phyloP scores from a whole-genome alignment of 2,329 filamentous ascomycete genomes.

The Pochonia chlamydosporia region DNA sequence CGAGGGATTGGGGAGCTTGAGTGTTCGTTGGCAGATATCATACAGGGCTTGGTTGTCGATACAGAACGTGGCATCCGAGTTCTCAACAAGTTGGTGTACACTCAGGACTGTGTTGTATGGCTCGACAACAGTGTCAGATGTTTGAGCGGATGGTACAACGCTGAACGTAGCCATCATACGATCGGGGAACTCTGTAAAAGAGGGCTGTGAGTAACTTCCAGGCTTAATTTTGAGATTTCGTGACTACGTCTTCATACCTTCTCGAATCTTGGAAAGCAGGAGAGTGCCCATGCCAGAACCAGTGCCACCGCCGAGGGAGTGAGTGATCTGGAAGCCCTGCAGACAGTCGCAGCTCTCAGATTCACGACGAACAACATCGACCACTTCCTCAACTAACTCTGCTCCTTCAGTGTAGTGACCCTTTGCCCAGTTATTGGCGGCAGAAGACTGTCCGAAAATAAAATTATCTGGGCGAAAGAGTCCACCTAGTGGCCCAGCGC shows the following conservation, averaged over 20 bases:
- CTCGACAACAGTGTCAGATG: slow-evolving; percentile 98
- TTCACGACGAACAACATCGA: slow-evolving; percentile 96
- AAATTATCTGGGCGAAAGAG: slow-evolving; percentile 99
- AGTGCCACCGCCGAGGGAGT: slow-evolving; percentile 98
- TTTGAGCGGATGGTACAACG: slow-evolving; percentile 96
- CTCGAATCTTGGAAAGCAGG: slow-evolving; percentile 98
- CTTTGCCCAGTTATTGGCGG: slow-evolving; percentile 99
- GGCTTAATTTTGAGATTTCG: too few species aligned
- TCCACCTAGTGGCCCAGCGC: slow-evolving; percentile 93
- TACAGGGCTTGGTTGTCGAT: slow-evolving; percentile 99
- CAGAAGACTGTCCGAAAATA: slow-evolving; percentile 98
- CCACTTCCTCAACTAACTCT: slow-evolving; percentile 93
- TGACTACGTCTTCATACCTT: slow-evolving; percentile 40
- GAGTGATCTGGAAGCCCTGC: slow-evolving; percentile 99
- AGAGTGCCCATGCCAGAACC: slow-evolving; percentile 99
- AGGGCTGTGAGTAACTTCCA: neutral
- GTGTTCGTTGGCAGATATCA: slow-evolving; percentile 99
- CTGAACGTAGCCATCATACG: slow-evolving; percentile 99
- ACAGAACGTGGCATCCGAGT: slow-evolving; percentile 99
- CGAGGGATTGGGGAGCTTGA: slow-evolving; percentile 97
- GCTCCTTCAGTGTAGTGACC: slow-evolving; percentile 99
- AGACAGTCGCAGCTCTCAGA: slow-evolving; percentile 98
- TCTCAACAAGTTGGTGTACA: slow-evolving; percentile 98
- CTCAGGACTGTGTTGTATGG: slow-evolving; percentile 99
- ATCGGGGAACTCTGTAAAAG: slow-evolving; percentile 79